These are phyloP conservation scores for Gypsophila paniculata DNA, from an alignment of 179 eudicot genomes.

Conservation along the genomic window DNA sequence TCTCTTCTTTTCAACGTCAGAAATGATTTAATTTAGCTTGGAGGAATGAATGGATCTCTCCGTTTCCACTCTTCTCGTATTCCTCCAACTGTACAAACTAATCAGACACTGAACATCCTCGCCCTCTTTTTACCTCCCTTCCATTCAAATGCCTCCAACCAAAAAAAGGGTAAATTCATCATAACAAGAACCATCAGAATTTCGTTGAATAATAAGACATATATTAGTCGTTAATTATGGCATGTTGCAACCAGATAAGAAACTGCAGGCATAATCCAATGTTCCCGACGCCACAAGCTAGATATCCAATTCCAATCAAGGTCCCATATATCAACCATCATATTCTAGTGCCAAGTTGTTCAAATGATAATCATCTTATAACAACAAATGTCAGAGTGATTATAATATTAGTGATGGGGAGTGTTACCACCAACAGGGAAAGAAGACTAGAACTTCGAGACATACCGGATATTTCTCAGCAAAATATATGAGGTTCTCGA, in stretches of 20 bases:
- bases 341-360: background rate
- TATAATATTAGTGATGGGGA: background rate
- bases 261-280: background rate
- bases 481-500: conserved; percentile 88
- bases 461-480: conserved; percentile 86
- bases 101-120: background rate
- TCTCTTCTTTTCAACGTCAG: background rate
- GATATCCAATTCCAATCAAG: background rate
- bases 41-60: background rate
- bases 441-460: conserved; percentile 16
- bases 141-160: background rate
- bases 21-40: background rate
- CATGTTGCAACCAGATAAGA: background rate
- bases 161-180: background rate
- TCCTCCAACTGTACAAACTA: background rate
- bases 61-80: background rate
- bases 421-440: conserved; percentile 11
- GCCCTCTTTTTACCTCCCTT: background rate
- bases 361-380: background rate
- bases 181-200: background rate
- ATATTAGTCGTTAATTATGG: background rate
- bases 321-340: background rate
- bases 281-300: background rate
- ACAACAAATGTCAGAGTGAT: conserved; percentile 4
- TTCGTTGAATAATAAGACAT: background rate